phyloP scores from a whole-genome alignment of 305 asterid species.

The Fraxinus platypoda region DNA sequence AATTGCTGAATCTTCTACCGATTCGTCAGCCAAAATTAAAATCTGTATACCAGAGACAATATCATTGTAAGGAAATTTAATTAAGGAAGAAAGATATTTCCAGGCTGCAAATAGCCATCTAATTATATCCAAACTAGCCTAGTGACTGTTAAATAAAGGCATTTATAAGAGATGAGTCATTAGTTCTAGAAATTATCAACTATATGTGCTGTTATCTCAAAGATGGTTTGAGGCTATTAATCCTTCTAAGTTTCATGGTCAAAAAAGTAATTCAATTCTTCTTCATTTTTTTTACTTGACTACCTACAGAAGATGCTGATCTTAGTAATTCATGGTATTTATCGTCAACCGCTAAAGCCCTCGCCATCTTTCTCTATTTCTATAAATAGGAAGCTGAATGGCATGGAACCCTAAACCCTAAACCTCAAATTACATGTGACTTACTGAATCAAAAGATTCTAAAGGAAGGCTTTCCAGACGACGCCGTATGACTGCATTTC shows the following conservation, averaged over 20 bases:
- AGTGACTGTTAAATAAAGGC: background rate
- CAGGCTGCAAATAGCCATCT: background rate
- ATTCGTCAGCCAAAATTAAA: slow-evolving; percentile 87
- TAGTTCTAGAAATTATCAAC: background rate
- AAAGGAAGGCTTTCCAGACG: slow-evolving; percentile 90
- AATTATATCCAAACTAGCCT: background rate
- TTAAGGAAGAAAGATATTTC: slow-evolving; percentile 15
- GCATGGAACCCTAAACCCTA: no score
- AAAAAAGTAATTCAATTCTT: background rate
- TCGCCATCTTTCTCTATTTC: no score
- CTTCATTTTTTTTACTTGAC: slow-evolving; percentile 7
- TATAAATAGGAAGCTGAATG: no score
- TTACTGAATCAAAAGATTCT: slow-evolving; percentile 87
- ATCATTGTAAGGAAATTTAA: slow-evolving; percentile 5
- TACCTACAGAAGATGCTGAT: slow-evolving; percentile 17
- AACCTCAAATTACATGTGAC: slow-evolving; percentile 22
- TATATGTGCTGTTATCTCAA: background rate
- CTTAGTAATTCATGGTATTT: background rate
- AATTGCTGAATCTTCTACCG: slow-evolving; percentile 90
- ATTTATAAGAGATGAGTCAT: background rate
- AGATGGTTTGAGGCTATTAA: slow-evolving; percentile 2
- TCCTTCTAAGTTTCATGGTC: background rate
- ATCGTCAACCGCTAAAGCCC: no score
- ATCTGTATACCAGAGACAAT: slow-evolving; percentile 46
- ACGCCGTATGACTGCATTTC: slow-evolving; percentile 87